Conservation (phyloP, 371 early-diverging fungal genomes). For the Dichotomocladium elegans region DNA sequence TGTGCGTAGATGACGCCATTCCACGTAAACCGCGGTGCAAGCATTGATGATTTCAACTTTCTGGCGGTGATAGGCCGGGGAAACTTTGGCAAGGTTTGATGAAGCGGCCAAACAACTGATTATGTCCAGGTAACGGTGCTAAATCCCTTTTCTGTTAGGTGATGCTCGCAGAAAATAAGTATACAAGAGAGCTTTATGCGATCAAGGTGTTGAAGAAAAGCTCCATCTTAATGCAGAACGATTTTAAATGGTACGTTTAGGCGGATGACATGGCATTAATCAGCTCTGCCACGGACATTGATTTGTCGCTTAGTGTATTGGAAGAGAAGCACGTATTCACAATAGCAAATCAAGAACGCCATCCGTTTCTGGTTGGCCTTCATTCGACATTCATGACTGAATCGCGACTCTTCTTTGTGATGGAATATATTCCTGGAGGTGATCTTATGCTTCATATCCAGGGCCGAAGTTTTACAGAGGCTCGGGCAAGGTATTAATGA, state of each 20-base stretch:
- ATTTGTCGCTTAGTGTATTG: conserved; percentile 51
- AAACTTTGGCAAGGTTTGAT: conserved; percentile 98
- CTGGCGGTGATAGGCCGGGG: conserved; percentile 95
- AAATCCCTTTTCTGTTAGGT: too few relatives aligned
- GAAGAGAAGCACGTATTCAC: conserved; percentile 95
- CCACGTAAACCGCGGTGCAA: conserved; percentile 5
- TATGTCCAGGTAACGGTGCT: too few relatives aligned
- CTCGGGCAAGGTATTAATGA: conserved; percentile 80
- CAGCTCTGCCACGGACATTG: neutral
- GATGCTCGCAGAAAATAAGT: conserved; percentile 93
- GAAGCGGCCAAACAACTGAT: too few relatives aligned
- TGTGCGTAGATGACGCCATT: conserved; percentile 8
- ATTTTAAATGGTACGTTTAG: conserved; percentile 66
- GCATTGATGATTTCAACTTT: conserved; percentile 87
- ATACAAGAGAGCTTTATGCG: conserved; percentile 78
- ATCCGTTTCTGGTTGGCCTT: conserved; percentile 95
- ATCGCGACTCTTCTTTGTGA: conserved; percentile 94
- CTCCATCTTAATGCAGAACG: conserved; percentile 89
- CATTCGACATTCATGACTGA: conserved; percentile 96
- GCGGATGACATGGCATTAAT: neutral
- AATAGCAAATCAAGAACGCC: conserved; percentile 81
- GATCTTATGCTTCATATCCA: conserved; percentile 98
- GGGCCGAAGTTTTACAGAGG: conserved; percentile 80
- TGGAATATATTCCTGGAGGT: conserved; percentile 99
- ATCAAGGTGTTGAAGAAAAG: conserved; percentile 98